Evolutionary conservation across 75 land plant genomes (phyloP), one percentile per base, ranked within the genome.

Genomic region (Azolla pinnata): DNA sequence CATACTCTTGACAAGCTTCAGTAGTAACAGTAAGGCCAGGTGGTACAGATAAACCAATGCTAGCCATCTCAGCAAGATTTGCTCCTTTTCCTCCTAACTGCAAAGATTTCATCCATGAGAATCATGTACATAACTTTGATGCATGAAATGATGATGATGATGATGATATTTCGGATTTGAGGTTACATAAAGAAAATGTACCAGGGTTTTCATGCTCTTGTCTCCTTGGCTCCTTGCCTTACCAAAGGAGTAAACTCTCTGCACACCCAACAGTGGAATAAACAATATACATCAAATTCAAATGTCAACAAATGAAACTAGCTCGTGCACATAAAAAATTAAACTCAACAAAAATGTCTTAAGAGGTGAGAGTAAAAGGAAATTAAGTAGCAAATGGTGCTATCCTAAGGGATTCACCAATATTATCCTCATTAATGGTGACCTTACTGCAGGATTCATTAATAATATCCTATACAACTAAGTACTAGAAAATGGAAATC

Each of bases 81-180:
- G 98, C 98, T 47, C 98, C 98, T 60, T 93, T 93, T 29, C 98
- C 98, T 27, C 98, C 98, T 56, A 93, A 69, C 98, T 93, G 70
- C 29, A 28, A 33, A 34, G 29, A 20, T 44, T 28, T 33, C 20
- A 25, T 52, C 28, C 10, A 21, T 50, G 9, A 29, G 1, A 33
- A 19, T 4, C 17, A 30, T 21, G 0, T 24, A 2, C 14, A 2
- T 14, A 16, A 46, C 29, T 17, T 2, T 4, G 14, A 19, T 46
- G 27, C 4, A 5, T 4, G 44, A 12, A 46, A 17, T 2, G 23
- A 1, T 24, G 2, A 10, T 16, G 20, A 18, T 21, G 24, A 38
- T n/a, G 44, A 20, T 18, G 46, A 24, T 27, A 60, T 12, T 14
- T 25, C 21, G 21, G 24, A 60, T 2, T 18, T 23, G n/a, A n/a